Conservation (phyloP, 495 filamentous ascomycete genomes). For the Aspergillus coremiiformis region DNA sequence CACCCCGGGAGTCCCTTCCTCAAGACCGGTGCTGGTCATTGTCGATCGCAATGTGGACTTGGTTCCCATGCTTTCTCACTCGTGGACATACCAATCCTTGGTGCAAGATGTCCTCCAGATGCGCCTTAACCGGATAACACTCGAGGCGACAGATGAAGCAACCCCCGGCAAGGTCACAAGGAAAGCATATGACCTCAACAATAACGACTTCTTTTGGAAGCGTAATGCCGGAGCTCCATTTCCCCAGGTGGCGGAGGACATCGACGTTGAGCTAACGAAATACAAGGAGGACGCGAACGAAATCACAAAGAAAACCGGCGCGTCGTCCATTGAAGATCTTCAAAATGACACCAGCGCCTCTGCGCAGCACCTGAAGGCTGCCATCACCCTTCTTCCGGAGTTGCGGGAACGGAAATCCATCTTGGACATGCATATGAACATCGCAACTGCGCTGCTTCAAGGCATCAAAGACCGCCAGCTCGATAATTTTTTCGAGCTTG, state of each 20-base stretch:
- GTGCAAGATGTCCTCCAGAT: constrained; percentile 92
- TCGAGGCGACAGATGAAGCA: constrained; percentile 73
- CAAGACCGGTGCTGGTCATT: constrained; percentile 77
- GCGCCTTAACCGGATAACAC: constrained; percentile 92
- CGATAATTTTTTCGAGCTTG: constrained; percentile 92
- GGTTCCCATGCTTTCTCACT: constrained; percentile 97
- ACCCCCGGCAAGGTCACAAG: constrained; percentile 67
- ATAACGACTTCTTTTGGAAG: constrained; percentile 96
- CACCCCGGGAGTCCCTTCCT: constrained; percentile 54
- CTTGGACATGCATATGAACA: constrained; percentile 99
- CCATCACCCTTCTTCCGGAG: constrained; percentile 87
- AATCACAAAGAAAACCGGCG: constrained; percentile 90
- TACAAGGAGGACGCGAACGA: constrained; percentile 96
- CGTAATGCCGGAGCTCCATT: constrained; percentile 91
- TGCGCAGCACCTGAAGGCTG: constrained; percentile 90
- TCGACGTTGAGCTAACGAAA: constrained; percentile 81
- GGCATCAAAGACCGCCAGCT: constrained; percentile 92
- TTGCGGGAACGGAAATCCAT: constrained; percentile 83
- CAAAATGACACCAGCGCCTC: constrained; percentile 82
- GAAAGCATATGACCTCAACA: constrained; percentile 80
- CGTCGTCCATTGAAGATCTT: constrained; percentile 85
- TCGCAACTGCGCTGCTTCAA: constrained; percentile 74
- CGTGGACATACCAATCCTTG: constrained; percentile 96
- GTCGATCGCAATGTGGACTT: constrained; percentile 93
- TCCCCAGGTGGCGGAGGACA: constrained; percentile 93